These are phyloP conservation scores for Chalaropsis ovoidea DNA, from an alignment of 2,329 filamentous ascomycete genomes.

Conservation along the genomic window DNA sequence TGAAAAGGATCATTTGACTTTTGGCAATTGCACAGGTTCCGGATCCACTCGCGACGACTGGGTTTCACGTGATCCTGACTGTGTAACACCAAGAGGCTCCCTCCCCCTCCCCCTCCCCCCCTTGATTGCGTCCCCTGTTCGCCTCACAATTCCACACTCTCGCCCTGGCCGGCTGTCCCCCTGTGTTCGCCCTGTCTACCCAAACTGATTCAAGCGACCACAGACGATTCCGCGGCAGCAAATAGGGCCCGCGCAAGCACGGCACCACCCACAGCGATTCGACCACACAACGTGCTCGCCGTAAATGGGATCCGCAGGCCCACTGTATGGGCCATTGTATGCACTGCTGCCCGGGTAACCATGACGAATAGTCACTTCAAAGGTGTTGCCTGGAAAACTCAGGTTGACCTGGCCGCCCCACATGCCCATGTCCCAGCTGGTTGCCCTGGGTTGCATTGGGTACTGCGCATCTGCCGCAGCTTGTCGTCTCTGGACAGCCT, in stretches of 20 bases:
- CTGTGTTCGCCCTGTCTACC: not conserved
- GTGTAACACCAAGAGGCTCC: not conserved
- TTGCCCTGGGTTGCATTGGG: not conserved
- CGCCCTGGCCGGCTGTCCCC: not conserved
- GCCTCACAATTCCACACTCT: no score
- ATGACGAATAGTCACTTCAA: not conserved
- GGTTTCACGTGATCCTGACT: not conserved
- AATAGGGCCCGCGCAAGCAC: not conserved
- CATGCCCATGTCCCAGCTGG: not conserved
- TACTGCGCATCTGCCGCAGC: not conserved
- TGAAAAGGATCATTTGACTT: slow-evolving; percentile 8
- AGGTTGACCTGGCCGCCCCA: not conserved
- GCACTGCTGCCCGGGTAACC: not conserved
- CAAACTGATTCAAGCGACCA: not conserved
- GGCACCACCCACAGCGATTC: not conserved
- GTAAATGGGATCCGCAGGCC: not conserved
- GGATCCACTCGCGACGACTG: not conserved
- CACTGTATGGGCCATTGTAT: not conserved
- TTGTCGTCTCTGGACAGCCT: not conserved
- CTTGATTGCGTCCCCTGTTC: not conserved
- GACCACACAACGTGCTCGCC: slow-evolving; percentile 5
- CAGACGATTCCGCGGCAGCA: slow-evolving; percentile 9
- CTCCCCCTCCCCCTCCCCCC: not conserved
- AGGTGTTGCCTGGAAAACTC: not conserved
- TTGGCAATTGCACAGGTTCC: not conserved